Evolutionary conservation across 164 flowering plant species (phyloP), one percentile per base, ranked within the genome.

Genomic region (Aristolochia californica): DNA sequence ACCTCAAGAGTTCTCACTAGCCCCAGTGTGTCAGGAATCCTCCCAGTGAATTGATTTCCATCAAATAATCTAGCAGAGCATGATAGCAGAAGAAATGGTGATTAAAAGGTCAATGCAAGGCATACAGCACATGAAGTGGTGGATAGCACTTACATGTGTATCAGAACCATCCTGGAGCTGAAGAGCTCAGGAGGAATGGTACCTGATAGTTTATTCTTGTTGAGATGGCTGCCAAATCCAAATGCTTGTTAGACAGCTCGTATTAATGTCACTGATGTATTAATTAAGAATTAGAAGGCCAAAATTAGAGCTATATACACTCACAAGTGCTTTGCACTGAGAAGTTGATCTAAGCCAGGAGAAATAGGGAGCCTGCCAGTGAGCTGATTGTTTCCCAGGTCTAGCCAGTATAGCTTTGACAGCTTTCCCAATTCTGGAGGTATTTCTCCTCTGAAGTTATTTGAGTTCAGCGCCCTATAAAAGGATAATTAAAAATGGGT

Each of bases 121-220:
- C 23, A 27, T 48, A 15, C 34, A 34, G 40, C 4, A 34, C 40
- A 34, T 34, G 40, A 48, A n/a, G 20, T n/a, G 4, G 26, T 5
- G 45, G 18, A 25, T 18, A 27, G 21, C 48, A 23, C 99, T 83
- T 87, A 93, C 97, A 88, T 40, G 57, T 89, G 97, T 70, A 85
- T 85, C 52, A 93, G 75, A n/a, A 59, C 62, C 97, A 89, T 93
- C 16, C 75, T 59, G 5, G 84, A 65, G 70, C 80, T 84, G 72
- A 93, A 93, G 55, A 93, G 87, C 57, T 66, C 38, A 9, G 68
- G 53, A 0, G 99, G 89, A 60, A 93, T 81, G 57, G 66, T 12
- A 61, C 94, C 97, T 8, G 95, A 83, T 54, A 93, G 87, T 71
- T 78, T 70, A 65, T 89, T 93, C 69, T 84, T 87, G 67, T 85